phyloP scores from a whole-genome alignment of 495 filamentous ascomycete species.

The Hypomontagnella monticulosa region DNA sequence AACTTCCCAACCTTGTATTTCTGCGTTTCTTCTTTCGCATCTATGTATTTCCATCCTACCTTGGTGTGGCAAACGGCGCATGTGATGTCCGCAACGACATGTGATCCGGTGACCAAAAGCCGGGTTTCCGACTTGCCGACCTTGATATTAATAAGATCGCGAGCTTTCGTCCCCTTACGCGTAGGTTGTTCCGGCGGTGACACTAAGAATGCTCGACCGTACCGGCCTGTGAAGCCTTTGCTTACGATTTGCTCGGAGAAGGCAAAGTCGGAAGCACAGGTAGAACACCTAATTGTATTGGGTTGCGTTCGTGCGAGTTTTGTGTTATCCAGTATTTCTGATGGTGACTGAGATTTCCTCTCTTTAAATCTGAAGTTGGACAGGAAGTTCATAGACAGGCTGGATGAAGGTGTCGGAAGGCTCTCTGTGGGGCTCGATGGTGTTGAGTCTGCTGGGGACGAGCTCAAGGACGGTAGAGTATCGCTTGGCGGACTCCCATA shows the following conservation, averaged over 20 bases:
- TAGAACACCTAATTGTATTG: conserved; percentile 72
- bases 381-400: conserved; percentile 27
- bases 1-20: conserved; percentile 96
- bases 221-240: conserved; percentile 93
- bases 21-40: conserved; percentile 81
- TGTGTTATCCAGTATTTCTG: conserved; percentile 11
- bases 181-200: conserved; percentile 56
- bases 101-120: conserved; percentile 79
- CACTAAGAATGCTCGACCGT: conserved; percentile 92
- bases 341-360: conserved; percentile 7
- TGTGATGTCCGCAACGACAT: conserved; percentile 69
- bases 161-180: conserved; percentile 31
- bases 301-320: conserved; percentile 50
- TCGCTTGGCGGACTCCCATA: conserved; percentile 11
- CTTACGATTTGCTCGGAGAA: conserved; percentile 81
- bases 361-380: conserved; percentile 27
- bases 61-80: conserved; percentile 69
- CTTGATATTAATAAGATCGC: conserved; percentile 57
- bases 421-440: conserved; percentile 30
- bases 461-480: conserved; percentile 44
- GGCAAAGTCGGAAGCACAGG: conserved; percentile 79
- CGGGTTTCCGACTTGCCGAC: conserved; percentile 68
- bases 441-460: conserved; percentile 46
- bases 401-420: conserved; percentile 29
- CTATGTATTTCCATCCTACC: conserved; percentile 94